A percentile compares a stretch with the other conserved stretches of the same genome.
These are phyloP conservation scores for Cryptosporidium baileyi DNA, from an alignment of 169 alveolate species.

Conservation along the genomic window DNA sequence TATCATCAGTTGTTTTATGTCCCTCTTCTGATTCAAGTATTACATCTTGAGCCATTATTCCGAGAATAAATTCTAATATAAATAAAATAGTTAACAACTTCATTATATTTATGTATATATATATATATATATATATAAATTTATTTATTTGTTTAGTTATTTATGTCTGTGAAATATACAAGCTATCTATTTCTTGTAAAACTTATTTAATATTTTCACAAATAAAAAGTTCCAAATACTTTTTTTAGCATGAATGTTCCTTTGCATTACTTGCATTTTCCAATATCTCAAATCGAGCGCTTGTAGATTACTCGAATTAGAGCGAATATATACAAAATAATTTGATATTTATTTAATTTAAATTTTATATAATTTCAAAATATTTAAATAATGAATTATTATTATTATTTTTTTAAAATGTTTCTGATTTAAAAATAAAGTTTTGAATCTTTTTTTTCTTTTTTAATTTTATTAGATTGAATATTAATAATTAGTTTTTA, in stretches of 20 bases:
- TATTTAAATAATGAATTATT: no score
- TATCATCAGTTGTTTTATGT: conserved; percentile 31
- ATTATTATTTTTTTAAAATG: no score
- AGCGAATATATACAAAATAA: neutral
- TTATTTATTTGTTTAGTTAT: no score
- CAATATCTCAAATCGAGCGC: conserved; percentile 63
- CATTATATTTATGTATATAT: neutral
- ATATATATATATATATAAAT: no score
- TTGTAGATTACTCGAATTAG: conserved; percentile 66
- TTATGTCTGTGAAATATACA: no score
- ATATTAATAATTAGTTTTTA: no score
- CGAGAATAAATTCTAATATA: neutral
- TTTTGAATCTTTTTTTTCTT: no score
- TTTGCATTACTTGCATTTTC: conserved; percentile 46
- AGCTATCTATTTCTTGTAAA: neutral
- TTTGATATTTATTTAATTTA: no score
- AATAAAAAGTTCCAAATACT: neutral
- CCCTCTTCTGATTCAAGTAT: conserved; percentile 67
- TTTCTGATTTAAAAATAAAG: no score
- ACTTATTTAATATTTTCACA: neutral
- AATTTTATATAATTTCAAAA: no score
- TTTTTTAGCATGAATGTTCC: neutral
- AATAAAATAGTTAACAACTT: conserved; percentile 9
- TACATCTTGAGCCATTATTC: conserved; percentile 41
- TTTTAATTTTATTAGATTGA: no score